Evolutionary conservation across 108 stramenopile genomes (phyloP), one percentile per base, ranked within the genome.

Genomic region (Cyclotella cryptica): DNA sequence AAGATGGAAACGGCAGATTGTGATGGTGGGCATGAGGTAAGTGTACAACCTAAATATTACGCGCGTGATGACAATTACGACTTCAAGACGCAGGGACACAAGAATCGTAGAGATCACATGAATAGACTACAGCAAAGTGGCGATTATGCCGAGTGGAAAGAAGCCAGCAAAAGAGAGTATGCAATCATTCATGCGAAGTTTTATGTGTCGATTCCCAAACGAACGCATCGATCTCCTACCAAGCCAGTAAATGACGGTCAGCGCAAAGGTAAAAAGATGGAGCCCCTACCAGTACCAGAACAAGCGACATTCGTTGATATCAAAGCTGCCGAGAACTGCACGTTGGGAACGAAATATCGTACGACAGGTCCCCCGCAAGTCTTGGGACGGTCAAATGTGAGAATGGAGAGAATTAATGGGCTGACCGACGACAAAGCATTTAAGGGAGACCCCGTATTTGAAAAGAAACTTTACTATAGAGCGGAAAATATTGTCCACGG

Each of bases 1-100:
- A 71, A 62, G 9, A 15, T 17, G 11, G 42, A 60, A 7, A 77
- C 62, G 59, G 76, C 53, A 52, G 69, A 69, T 4, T 30, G 17
- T 22, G 30, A 17, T 17, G 30, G 15, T 39, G 60, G 30, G 15
- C 19, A 30, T 39, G 30, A 61, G 60, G 60, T 61, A 35, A 61
- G 60, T 29, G 59, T 27, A 9, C 10, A 13, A 41, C 9, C 77
- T 18, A 72, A 51, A 30, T 79, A 66, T 51, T 79, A 59, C 68
- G 80, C 80, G 10, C 77, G 46, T 45, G 60, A 81, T 81, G 70
- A 51, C 26, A 41, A 46, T n/a, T 81, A 81, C n/a, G 71, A 77
- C 35, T 81, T 81, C 41, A 46, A 53, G 26, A 30, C 9, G 14
- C 46, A 72, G 55, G 80, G 80, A 15, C 80, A 81, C n/a, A 19